These are phyloP conservation scores for Conoideocrella luteorostrata DNA, from an alignment of 2,329 filamentous ascomycete species.

Conservation along the genomic window DNA sequence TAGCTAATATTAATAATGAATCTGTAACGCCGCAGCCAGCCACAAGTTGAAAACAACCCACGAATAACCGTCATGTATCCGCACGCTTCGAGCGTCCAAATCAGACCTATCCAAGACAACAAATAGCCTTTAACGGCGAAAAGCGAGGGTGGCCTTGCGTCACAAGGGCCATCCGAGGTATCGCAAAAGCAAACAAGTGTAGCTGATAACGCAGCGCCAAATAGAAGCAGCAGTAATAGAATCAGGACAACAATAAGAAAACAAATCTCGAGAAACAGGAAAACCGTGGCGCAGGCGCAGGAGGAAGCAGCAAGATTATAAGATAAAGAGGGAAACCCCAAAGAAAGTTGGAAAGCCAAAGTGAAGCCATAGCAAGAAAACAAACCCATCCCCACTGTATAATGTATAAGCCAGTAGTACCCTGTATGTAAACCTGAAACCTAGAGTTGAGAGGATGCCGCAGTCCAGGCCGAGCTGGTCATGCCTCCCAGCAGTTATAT, in stretches of 20 bases:
- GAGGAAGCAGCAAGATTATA: neutral
- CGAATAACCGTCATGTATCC: neutral
- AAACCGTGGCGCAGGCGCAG: neutral
- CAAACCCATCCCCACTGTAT: constrained; percentile 11
- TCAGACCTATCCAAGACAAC: neutral
- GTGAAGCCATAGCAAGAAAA: neutral
- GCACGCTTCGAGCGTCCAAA: neutral
- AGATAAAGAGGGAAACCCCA: neutral
- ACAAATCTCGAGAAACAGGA: neutral
- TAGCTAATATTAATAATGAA: neutral
- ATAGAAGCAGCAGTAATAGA: neutral
- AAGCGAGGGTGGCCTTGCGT: constrained; percentile 7
- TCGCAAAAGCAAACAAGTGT: constrained; percentile 9
- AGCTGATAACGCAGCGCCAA: constrained; percentile 2
- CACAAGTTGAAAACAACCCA: neutral
- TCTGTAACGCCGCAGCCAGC: neutral
- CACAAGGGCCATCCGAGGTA: constrained; percentile 14
- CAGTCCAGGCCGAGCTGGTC: neutral
- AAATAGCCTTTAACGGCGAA: neutral
- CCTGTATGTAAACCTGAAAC: constrained; percentile 2
- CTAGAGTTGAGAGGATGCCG: neutral
- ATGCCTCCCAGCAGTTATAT: neutral
- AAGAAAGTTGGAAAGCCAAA: neutral
- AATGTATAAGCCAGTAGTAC: constrained; percentile 1
- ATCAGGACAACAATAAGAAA: neutral